Percentiles rank a stretch among this genome's conserved stretches.
Evolutionary conservation across 2,329 filamentous ascomycete genomes (phyloP).

Genomic region (Hirsutella rhossiliensis): DNA sequence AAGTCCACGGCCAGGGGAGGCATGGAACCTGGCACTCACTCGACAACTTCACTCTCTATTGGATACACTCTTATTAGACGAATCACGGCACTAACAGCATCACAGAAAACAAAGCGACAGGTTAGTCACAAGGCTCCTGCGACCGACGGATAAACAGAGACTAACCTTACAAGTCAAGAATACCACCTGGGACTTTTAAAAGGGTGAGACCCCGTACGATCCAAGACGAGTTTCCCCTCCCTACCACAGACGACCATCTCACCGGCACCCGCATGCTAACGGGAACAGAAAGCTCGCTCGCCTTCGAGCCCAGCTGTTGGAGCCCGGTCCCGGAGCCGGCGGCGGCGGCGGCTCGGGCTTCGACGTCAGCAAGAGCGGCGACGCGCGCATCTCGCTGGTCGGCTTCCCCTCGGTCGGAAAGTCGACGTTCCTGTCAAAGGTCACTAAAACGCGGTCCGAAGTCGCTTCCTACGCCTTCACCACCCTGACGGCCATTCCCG

Average conservation of each 20-base stretch:
- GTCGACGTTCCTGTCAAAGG: slow-evolving; percentile 96
- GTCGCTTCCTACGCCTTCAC: slow-evolving; percentile 96
- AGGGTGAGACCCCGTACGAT: slow-evolving; percentile 50
- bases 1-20: too few relatives aligned
- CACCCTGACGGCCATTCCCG: slow-evolving; percentile 91
- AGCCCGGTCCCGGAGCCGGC: slow-evolving; percentile 71
- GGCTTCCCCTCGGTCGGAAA: slow-evolving; percentile 99
- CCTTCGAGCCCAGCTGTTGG: slow-evolving; percentile 84
- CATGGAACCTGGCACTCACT: too few relatives aligned
- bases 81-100: slow-evolving; percentile 14
- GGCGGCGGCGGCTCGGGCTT: slow-evolving; percentile 74
- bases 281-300: slow-evolving; percentile 76
- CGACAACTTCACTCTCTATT: too few relatives aligned
- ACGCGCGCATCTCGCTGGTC: slow-evolving; percentile 91
- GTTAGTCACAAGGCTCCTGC: slow-evolving; percentile 30
- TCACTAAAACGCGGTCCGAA: slow-evolving; percentile 95
- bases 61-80: background rate
- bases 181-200: slow-evolving; percentile 97
- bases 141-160: background rate
- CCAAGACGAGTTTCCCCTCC: background rate
- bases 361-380: slow-evolving; percentile 89
- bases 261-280: slow-evolving; percentile 5
- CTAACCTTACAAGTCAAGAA: slow-evolving; percentile 41
- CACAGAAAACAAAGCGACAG: slow-evolving; percentile 95
- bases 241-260: background rate